Base-by-base conservation (phyloP, 1,284 basidiomycete species). In the Ganoderma sinense region DNA sequence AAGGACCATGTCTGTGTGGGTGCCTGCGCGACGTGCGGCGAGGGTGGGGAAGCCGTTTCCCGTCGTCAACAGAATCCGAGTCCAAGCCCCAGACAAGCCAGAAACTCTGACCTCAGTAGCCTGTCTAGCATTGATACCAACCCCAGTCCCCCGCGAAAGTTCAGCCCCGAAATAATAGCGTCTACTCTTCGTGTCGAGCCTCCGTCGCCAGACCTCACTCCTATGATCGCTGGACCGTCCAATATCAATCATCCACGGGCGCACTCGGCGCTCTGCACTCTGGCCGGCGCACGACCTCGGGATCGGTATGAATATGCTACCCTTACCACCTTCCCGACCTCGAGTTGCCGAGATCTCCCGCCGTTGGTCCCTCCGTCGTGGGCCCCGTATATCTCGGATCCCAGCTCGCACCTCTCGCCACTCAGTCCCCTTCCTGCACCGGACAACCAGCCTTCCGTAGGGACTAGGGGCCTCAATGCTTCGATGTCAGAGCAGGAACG, bases 1-100 rank as follows among this genome's bases (percentile, higher is more conserved):
- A 61, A 41, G n/a, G 23, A 41, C n/a, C 59, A 61, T 23, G 56
- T 59, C 56, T 59, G 56, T 20, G 56, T 59, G 11, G 33, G 56
- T 36, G 8, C 18, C 31, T 59, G 56, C n/a, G 31, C 53, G 16
- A 31, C 53, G 20, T 36, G 56, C 56, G 56, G 31, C 2, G 56
- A 33, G 11, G n/a, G 56, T n/a, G 56, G 33, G 10, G 20, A 11
- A 51, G 11, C 18, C 20, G 56, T 14, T 2, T n/a, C 18, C 20
- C n/a, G 18, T 20, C 31, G 18, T 6, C 18, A 13, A 11, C 33
- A 5, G 23, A 26, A 26, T 13, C n/a, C 56, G 23, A 26, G 14
- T 13, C n/a, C 56, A 11, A 11, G 23, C 53, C 26, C 53, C 1
- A 33, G 53, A 56, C 29, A 18, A 18, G 29, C 23, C 31, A 29